Percentiles rank a stretch among this genome's conserved stretches.
These are phyloP conservation scores for Laburnicola sp. DNA, from an alignment of 2,329 filamentous ascomycete species.

Conservation along the genomic window DNA sequence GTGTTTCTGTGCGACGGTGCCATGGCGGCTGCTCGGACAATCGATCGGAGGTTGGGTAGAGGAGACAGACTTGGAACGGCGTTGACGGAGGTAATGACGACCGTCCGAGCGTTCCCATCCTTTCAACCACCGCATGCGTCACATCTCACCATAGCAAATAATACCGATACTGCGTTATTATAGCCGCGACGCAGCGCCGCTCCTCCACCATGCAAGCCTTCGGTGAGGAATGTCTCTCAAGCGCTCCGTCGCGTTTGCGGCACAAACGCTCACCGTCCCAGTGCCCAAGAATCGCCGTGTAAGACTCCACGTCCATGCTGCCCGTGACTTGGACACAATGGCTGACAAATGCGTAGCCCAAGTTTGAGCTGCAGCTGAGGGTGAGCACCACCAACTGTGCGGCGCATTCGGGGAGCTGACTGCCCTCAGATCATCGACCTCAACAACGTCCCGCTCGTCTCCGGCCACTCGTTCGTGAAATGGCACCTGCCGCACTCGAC, in stretches of 20 bases:
- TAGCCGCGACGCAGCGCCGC: slow-evolving; percentile 1
- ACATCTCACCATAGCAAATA: slow-evolving; percentile 3
- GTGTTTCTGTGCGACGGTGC: background rate
- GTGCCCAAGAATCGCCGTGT: slow-evolving; percentile 56
- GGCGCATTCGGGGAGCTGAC: slow-evolving; percentile 11
- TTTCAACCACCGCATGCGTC: slow-evolving; percentile 2
- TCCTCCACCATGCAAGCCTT: slow-evolving; percentile 51
- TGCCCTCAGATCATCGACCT: slow-evolving; percentile 77
- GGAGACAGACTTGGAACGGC: background rate
- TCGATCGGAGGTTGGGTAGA: too few relatives aligned
- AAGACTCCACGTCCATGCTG: slow-evolving; percentile 21
- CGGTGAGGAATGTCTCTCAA: slow-evolving; percentile 51
- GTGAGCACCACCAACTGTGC: slow-evolving; percentile 49
- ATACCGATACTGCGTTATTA: slow-evolving; percentile 7
- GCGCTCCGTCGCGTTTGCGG: slow-evolving; percentile 46
- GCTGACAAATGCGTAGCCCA: slow-evolving; percentile 63
- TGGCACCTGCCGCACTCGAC: slow-evolving; percentile 89
- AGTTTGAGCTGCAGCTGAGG: slow-evolving; percentile 85
- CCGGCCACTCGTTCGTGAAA: slow-evolving; percentile 83
- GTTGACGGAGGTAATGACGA: background rate
- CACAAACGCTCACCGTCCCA: slow-evolving; percentile 50
- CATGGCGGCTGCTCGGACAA: too few relatives aligned
- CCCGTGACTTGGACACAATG: background rate
- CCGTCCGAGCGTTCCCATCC: slow-evolving; percentile 6
- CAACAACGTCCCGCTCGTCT: slow-evolving; percentile 92